A percentile compares a stretch with the other conserved stretches of the same genome.
phyloP scores from a whole-genome alignment of 768 basidiomycete species.

The Chalciporus sphaerocephalus region DNA sequence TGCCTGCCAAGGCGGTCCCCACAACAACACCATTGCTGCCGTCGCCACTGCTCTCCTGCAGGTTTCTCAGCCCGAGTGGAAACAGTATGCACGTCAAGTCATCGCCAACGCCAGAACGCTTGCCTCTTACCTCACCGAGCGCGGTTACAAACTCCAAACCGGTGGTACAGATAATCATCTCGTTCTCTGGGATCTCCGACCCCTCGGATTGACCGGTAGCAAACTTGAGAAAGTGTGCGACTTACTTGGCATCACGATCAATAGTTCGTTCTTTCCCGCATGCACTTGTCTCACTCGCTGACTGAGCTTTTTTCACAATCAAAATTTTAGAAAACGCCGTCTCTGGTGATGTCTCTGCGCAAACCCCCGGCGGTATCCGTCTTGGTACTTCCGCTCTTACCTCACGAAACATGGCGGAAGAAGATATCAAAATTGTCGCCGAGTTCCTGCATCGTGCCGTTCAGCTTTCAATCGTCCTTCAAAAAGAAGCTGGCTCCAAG shows the following conservation, averaged over 20 bases:
- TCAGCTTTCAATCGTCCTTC: constrained; percentile 82
- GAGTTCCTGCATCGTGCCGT: constrained; percentile 92
- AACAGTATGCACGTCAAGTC: constrained; percentile 91
- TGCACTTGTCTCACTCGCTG: neutral
- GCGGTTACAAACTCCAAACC: constrained; percentile 96
- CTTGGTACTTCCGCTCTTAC: constrained; percentile 93
- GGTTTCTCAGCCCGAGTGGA: constrained; percentile 84
- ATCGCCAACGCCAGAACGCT: constrained; percentile 82
- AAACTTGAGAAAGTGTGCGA: constrained; percentile 99
- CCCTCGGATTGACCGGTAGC: constrained; percentile 92
- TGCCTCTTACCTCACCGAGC: constrained; percentile 60
- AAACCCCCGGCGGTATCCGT: constrained; percentile 95
- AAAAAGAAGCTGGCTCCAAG: constrained; percentile 94
- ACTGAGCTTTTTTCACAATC: neutral
- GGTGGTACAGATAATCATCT: constrained; percentile 97
- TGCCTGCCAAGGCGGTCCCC: constrained; percentile 98
- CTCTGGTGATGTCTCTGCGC: constrained; percentile 92
- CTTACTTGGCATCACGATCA: constrained; percentile 92
- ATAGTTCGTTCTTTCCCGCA: constrained; percentile 52
- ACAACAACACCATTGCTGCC: constrained; percentile 98
- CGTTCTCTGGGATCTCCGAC: constrained; percentile 95
- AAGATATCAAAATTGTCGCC: constrained; percentile 82
- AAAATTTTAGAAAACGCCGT: constrained; percentile 93
- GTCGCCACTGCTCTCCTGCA: constrained; percentile 91
- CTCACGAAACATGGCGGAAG: constrained; percentile 88